These are phyloP conservation scores for Dalbergia oliveri DNA, from an alignment of 306 rosid species.

Conservation along the genomic window DNA sequence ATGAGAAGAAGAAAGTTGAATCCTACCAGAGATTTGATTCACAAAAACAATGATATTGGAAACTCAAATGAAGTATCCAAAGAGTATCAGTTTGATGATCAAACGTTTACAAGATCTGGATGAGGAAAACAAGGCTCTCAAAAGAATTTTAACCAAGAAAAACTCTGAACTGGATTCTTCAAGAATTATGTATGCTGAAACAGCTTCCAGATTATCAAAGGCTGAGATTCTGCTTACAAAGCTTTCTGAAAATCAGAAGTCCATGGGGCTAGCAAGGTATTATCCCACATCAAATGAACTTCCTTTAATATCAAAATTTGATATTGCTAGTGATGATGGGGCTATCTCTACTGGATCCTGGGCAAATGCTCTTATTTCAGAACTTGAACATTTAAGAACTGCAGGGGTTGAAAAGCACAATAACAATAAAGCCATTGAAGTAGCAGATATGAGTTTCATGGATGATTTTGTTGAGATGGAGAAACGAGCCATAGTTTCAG, in stretches of 20 bases:
- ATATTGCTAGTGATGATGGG: constrained; percentile 65
- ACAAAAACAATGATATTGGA: constrained; percentile 50
- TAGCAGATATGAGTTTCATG: constrained; percentile 61
- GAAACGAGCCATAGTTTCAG: constrained; percentile 75
- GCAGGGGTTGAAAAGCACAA: constrained; percentile 52
- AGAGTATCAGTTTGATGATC: constrained; percentile 55
- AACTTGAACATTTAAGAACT: constrained; percentile 62
- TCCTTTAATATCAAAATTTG: constrained; percentile 55
- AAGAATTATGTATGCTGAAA: constrained; percentile 56
- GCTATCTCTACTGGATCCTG: constrained; percentile 71
- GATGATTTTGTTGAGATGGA: constrained; percentile 84
- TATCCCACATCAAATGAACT: constrained; percentile 51
- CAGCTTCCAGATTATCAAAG: constrained; percentile 70
- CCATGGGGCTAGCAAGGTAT: constrained; percentile 56
- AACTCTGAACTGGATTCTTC: constrained; percentile 64
- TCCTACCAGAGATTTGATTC: constrained; percentile 56
- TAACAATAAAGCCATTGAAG: constrained; percentile 47
- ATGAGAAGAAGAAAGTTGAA: constrained; percentile 62
- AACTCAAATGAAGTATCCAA: constrained; percentile 51
- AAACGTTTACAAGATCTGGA: constrained; percentile 65
- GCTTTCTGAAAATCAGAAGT: constrained; percentile 56
- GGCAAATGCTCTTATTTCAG: constrained; percentile 65
- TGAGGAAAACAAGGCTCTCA: constrained; percentile 81
- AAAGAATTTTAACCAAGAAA: constrained; percentile 58
- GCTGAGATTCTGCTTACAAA: constrained; percentile 61